Base-by-base conservation (phyloP, 768 basidiomycete species). In the Tephrocybe sp. region DNA sequence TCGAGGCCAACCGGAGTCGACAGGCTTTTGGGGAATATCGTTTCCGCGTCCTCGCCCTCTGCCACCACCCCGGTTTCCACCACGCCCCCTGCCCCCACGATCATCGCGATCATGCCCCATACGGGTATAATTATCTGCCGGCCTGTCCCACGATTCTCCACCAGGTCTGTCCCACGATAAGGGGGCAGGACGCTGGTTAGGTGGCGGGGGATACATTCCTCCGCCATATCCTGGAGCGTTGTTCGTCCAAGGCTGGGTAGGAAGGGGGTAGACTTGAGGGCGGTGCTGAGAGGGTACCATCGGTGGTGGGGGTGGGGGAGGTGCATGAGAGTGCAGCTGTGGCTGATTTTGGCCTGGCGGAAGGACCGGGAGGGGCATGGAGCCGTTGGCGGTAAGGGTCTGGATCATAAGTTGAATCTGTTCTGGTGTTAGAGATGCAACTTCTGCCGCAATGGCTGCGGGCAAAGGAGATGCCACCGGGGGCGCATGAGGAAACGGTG, bases 391-490 rank as follows among this genome's bases (percentile, higher is more conserved):
- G 1, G 77, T 72, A 15, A 91, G 71, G 0, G 84, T 75, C 28
- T 78, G 76, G 11, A 90, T 68, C 66, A 90, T 80, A 40, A 77
- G 65, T 52, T 87, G 83, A 30, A 91, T 81, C 62, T 90, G 89
- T 41, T 87, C 88, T 0, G 87, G 86, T 2, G 86, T 87, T 13
- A 91, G 75, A 28, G 82, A 74, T 5, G 88, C 84, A 5, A 90
- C 80, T 59, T 89, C 84, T 5, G 84, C 80, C 7, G 84, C 83
- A 31, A 92, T 76, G 15, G 78, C 76, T 12, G 77, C 68, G 16
- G 79, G 70, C 52, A 55, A 56, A n/a, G 44, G 56, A 43, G 56
- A 60, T 38, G 64, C 52, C 26, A 60, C 37, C 11, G 62, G 44
- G 35, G 59, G 26, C 39, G 63, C 36, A 25, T 60, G 56, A 24